These are phyloP conservation scores for Hordeum vulgare DNA, from an alignment of 176 grass and related monocot species.

Conservation along the genomic window MorexV3_pseudomolecules_assembly NC_058524.1:49046480-49046979, in stretches of 20 bases:
- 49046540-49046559: neutral
- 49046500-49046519: neutral
- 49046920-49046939: neutral
- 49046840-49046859: neutral
- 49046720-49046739: neutral
- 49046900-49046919: neutral
- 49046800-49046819: neutral
- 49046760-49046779: neutral
- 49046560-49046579: neutral
- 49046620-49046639: neutral
- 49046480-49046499: neutral
- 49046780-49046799: neutral
- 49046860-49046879: neutral
- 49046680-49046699: neutral
- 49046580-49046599: neutral
- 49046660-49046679: neutral
- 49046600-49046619: neutral
- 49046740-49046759: neutral
- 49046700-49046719: neutral
- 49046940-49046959: neutral
- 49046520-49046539: neutral
- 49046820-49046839: constrained; percentile 22
- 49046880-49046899: neutral
- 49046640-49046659: neutral
- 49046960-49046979: neutral